Conservation (phyloP, 768 basidiomycete species). For the Lactifluus subvellereus region DNA sequence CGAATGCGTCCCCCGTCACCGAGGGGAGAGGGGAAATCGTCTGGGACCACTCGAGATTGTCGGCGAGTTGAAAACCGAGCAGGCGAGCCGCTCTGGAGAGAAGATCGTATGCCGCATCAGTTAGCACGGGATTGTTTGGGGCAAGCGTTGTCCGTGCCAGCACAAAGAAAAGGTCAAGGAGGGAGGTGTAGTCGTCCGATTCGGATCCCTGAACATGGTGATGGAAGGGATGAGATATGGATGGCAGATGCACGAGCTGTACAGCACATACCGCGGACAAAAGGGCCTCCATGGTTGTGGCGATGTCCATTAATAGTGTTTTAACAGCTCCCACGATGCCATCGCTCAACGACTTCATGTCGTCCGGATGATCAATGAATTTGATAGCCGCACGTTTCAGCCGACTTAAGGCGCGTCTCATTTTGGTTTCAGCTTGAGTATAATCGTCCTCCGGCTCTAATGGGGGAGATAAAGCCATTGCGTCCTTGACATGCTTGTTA, state of each 20-base stretch:
- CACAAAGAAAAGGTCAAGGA: conserved; percentile 50
- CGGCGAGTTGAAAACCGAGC: conserved; percentile 24
- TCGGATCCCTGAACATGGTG: conserved; percentile 24
- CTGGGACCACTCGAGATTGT: background rate
- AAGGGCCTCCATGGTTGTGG: conserved; percentile 7
- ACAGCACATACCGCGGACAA: conserved; percentile 4
- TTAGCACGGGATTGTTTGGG: conserved; percentile 40
- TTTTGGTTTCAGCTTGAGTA: conserved; percentile 42
- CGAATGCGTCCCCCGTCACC: conserved; percentile 20
- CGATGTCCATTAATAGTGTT: conserved; percentile 35
- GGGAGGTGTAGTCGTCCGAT: conserved; percentile 37
- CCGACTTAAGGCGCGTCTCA: conserved; percentile 56
- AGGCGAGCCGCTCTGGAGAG: conserved; percentile 40
- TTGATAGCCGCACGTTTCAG: conserved; percentile 47
- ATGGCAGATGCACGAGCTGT: background rate
- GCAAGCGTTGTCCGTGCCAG: conserved; percentile 44
- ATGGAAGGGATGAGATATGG: background rate
- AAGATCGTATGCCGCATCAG: conserved; percentile 41
- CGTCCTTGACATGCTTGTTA: conserved; percentile 9
- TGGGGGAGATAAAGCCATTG: background rate
- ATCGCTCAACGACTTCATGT: background rate
- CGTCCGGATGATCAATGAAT: conserved; percentile 36
- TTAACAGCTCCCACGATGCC: conserved; percentile 15
- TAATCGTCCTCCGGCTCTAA: conserved; percentile 33
- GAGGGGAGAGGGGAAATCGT: background rate